These are phyloP conservation scores for Hansenula anomala DNA, from an alignment of 1,139 yeast species.

Conservation along the genomic window DNA sequence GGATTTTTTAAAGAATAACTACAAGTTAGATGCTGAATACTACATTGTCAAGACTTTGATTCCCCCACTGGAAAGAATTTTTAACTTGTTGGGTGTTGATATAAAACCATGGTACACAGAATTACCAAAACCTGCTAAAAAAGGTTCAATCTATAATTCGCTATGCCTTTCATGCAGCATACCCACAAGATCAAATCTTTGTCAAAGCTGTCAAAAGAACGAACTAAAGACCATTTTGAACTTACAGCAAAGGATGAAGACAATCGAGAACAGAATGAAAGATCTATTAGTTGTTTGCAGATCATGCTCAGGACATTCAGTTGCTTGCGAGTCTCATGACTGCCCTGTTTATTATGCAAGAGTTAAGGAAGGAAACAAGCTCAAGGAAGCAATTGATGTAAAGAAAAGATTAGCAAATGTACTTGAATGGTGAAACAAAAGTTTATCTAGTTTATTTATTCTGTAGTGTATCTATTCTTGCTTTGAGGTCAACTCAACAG, in stretches of 20 bases:
- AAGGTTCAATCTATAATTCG: constrained; percentile 9
- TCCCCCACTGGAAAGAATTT: constrained; percentile 85
- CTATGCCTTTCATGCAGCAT: constrained; percentile 19
- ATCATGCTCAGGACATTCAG: constrained; percentile 21
- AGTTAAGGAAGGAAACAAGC: constrained; percentile 21
- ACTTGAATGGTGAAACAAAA: constrained; percentile 8
- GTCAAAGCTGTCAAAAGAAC: constrained; percentile 31
- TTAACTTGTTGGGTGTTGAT: constrained; percentile 80
- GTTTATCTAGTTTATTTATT: not conserved
- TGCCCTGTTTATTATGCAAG: constrained; percentile 34
- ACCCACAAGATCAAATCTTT: constrained; percentile 21
- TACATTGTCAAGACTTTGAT: constrained; percentile 77
- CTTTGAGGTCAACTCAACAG: not conserved
- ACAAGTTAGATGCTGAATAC: constrained; percentile 71
- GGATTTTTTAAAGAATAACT: constrained; percentile 47
- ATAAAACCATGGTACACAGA: constrained; percentile 74
- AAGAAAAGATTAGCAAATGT: constrained; percentile 4
- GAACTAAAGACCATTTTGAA: constrained; percentile 21
- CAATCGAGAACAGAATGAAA: constrained; percentile 18
- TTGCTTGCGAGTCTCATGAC: constrained; percentile 30
- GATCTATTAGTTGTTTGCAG: constrained; percentile 24
- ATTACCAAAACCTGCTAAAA: constrained; percentile 39
- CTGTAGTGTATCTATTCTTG: not conserved
- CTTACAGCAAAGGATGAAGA: constrained; percentile 16
- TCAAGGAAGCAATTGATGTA: constrained; percentile 9